Evolutionary conservation across 441 rosid species (phyloP).

Genomic region (Lepidium campestre): DNA sequence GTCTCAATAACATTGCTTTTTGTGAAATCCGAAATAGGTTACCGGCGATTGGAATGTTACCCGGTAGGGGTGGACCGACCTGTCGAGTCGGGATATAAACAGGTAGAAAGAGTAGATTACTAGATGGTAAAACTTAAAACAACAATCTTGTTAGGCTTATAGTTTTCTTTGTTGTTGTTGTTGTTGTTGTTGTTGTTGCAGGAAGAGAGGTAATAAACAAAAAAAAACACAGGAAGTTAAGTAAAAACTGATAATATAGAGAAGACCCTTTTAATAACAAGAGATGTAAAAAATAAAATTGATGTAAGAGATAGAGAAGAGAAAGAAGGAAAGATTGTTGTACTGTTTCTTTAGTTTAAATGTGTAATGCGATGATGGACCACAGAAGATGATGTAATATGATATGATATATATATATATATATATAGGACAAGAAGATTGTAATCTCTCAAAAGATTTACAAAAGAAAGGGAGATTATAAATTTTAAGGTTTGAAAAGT

Average conservation of each 20-base stretch:
- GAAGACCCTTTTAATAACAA: constrained; percentile 12
- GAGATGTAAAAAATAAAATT: constrained; percentile 27
- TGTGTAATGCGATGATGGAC: constrained; percentile 29
- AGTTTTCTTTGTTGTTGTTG: not conserved
- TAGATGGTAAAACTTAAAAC: not conserved
- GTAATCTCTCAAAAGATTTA: constrained; percentile 27
- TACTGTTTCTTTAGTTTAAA: constrained; percentile 26
- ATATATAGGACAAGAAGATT: constrained; percentile 26
- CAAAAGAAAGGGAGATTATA: constrained; percentile 19
- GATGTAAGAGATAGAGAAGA: constrained; percentile 26
- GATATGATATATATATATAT: constrained; percentile 23
- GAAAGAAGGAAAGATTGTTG: constrained; percentile 22
- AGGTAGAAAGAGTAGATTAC: constrained; percentile 10
- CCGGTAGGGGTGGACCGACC: constrained; percentile 70
- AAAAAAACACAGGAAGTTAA: constrained; percentile 2
- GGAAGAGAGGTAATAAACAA: constrained; percentile 12
- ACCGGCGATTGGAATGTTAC: constrained; percentile 57
- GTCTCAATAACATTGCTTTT: not conserved
- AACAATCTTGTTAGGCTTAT: constrained; percentile 4
- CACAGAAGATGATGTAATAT: constrained; percentile 32
- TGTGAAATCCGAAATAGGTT: constrained; percentile 13
- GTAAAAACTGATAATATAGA: constrained; percentile 26
- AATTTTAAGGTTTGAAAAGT: constrained; percentile 18
- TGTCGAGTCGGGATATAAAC: constrained; percentile 78
- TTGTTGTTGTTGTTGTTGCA: constrained; percentile 1